Evolutionary conservation across 1,284 basidiomycete species (phyloP).

Genomic region (Marasmius fiardii): DNA sequence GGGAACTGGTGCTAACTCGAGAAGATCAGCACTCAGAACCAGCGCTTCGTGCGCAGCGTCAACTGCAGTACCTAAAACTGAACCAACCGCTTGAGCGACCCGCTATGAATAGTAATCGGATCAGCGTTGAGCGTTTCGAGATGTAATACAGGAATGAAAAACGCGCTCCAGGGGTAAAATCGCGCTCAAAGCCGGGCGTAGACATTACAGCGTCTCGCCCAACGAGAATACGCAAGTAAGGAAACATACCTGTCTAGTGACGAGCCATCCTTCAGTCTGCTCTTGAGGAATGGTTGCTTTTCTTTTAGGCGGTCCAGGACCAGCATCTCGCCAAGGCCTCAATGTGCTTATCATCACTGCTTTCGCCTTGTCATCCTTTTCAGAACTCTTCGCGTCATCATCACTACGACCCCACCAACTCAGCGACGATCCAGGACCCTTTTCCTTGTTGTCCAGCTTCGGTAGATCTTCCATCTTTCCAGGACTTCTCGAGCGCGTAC

Average conservation of each 20-base stretch:
- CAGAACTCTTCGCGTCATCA: background rate
- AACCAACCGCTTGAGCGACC: conserved; percentile 40
- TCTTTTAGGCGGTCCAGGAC: conserved; percentile 18
- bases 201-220: no score
- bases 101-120: conserved; percentile 28
- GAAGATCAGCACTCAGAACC: conserved; percentile 39
- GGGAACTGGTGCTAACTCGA: conserved; percentile 54
- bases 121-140: no score
- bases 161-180: no score
- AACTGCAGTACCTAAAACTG: conserved; percentile 40
- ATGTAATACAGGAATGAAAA: background rate
- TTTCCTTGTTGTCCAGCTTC: background rate
- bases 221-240: background rate
- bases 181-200: no score
- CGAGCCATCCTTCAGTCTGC: conserved; percentile 45
- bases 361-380: background rate
- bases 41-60: conserved; percentile 48
- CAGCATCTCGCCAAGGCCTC: conserved; percentile 8
- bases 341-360: background rate
- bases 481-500: conserved; percentile 1
- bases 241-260: conserved; percentile 42
- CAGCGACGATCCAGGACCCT: background rate
- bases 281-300: conserved; percentile 41
- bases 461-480: background rate
- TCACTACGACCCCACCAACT: background rate